These are phyloP conservation scores for Fusarium foetens DNA, from an alignment of 2,329 filamentous ascomycete species.

Conservation along the genomic window DNA sequence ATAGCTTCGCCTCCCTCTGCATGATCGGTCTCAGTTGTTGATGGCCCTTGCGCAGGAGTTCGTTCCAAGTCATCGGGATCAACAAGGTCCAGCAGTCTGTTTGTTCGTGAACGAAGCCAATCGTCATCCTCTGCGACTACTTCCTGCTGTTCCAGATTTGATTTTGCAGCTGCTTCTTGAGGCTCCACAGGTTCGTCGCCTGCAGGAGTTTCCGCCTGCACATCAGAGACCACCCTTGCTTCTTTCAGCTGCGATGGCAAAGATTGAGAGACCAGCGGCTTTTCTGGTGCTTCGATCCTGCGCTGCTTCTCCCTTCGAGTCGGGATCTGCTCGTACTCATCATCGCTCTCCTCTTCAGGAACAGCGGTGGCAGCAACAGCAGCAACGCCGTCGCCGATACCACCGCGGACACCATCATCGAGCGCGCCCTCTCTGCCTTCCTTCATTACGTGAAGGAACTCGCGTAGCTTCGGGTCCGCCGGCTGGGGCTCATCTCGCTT, in stretches of 20 bases:
- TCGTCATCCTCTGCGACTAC: conserved; percentile 77
- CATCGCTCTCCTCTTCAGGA: conserved; percentile 72
- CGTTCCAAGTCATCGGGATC: conserved; percentile 72
- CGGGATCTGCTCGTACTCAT: conserved; percentile 77
- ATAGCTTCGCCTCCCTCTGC: conserved; percentile 26
- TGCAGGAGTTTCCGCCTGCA: conserved; percentile 21
- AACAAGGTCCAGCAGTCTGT: conserved; percentile 82
- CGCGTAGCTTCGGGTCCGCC: conserved; percentile 82
- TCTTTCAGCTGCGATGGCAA: conserved; percentile 35
- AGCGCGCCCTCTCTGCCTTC: conserved; percentile 53
- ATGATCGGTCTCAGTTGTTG: conserved; percentile 27
- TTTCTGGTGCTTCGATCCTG: conserved; percentile 46
- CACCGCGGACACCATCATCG: conserved; percentile 45
- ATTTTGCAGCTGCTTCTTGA: conserved; percentile 34
- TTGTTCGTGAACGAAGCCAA: conserved; percentile 92
- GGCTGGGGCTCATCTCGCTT: conserved; percentile 69
- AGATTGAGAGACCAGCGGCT: conserved; percentile 29
- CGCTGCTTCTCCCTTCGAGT: conserved; percentile 61
- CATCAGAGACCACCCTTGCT: conserved; percentile 19
- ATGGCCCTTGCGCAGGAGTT: conserved; percentile 30
- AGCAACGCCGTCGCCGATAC: conserved; percentile 33
- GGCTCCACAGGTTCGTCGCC: conserved; percentile 36
- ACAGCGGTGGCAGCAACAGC: conserved; percentile 50
- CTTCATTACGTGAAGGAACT: conserved; percentile 88
- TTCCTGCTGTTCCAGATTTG: conserved; percentile 40